A percentile compares a stretch with the other conserved stretches of the same genome.
These are phyloP conservation scores for Microbotryum saponariae DNA, from an alignment of 1,284 basidiomycete genomes.

Conservation along the genomic window DNA sequence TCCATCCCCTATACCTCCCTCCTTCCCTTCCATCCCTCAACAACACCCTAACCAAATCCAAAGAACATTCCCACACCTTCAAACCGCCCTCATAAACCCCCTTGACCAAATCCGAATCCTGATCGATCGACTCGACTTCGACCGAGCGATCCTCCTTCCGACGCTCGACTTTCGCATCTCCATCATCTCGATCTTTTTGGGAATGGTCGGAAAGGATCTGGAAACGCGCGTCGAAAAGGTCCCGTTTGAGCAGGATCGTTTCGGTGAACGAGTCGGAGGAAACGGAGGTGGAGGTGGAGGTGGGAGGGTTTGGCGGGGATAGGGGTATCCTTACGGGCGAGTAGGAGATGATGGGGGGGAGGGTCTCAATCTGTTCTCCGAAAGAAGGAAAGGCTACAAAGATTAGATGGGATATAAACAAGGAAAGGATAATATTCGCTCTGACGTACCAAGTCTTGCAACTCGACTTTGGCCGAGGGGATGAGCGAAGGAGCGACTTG, in stretches of 20 bases:
- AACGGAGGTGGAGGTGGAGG: neutral
- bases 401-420: neutral
- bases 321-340: conserved; percentile 35
- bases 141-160: conserved; percentile 32
- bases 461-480: too few relatives aligned
- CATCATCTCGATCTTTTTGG: conserved; percentile 32
- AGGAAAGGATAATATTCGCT: too few relatives aligned
- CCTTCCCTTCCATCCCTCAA: conserved; percentile 2
- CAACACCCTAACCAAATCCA: conserved; percentile 61
- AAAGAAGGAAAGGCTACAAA: neutral
- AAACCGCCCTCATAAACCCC: conserved; percentile 91
- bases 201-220: conserved; percentile 61
- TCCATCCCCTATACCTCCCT: conserved; percentile 3
- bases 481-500: too few relatives aligned
- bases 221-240: conserved; percentile 89
- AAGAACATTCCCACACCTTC: conserved; percentile 95
- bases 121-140: conserved; percentile 55
- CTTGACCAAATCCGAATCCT: conserved; percentile 81
- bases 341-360: conserved; percentile 39
- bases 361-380: conserved; percentile 27
- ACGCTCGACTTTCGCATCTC: conserved; percentile 23
- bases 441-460: too few relatives aligned
- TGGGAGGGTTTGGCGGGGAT: neutral
- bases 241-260: conserved; percentile 56
- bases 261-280: neutral